Conservation (phyloP, 768 basidiomycete genomes). For the Pleurotus djamor region DNA sequence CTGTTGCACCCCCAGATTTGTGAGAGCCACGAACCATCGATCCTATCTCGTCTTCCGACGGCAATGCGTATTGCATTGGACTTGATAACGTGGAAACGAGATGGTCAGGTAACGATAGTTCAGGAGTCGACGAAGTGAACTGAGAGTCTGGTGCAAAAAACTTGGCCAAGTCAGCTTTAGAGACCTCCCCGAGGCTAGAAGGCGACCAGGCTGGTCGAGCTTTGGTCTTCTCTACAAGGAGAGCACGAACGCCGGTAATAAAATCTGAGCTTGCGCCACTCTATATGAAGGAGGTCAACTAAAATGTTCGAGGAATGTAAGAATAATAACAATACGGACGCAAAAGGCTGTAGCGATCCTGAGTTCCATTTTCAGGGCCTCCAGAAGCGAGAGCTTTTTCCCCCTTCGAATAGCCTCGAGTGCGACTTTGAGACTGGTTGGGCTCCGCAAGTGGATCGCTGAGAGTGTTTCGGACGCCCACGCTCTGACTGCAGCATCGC, state of each 20-base stretch:
- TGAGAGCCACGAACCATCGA: slow-evolving; percentile 64
- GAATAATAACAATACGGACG: slow-evolving; percentile 45
- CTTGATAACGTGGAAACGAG: slow-evolving; percentile 20
- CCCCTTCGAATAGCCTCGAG: slow-evolving; percentile 76
- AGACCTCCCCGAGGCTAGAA: slow-evolving; percentile 54
- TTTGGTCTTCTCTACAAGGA: slow-evolving; percentile 46
- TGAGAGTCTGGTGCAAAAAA: slow-evolving; percentile 67
- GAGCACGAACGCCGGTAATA: slow-evolving; percentile 70
- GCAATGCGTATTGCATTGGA: slow-evolving; percentile 56
- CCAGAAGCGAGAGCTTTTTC: slow-evolving; percentile 54
- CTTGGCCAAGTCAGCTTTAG: slow-evolving; percentile 40
- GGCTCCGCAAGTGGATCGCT: slow-evolving; percentile 69
- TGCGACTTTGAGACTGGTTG: slow-evolving; percentile 92
- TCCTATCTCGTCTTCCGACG: slow-evolving; percentile 74
- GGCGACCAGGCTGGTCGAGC: slow-evolving; percentile 74
- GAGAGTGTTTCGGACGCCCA: slow-evolving; percentile 79
- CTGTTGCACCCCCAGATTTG: slow-evolving; percentile 57
- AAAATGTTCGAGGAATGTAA: slow-evolving; percentile 8
- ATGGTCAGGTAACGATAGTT: slow-evolving; percentile 37
- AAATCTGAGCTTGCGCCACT: slow-evolving; percentile 83
- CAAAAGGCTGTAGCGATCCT: slow-evolving; percentile 88
- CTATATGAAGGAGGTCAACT: slow-evolving; percentile 34
- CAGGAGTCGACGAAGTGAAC: slow-evolving; percentile 42
- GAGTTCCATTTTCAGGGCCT: slow-evolving; percentile 82
- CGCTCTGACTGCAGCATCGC: slow-evolving; percentile 43